phyloP scores from a whole-genome alignment of 2,329 filamentous ascomycete genomes.

The Ustilaginoidea virens region DNA sequence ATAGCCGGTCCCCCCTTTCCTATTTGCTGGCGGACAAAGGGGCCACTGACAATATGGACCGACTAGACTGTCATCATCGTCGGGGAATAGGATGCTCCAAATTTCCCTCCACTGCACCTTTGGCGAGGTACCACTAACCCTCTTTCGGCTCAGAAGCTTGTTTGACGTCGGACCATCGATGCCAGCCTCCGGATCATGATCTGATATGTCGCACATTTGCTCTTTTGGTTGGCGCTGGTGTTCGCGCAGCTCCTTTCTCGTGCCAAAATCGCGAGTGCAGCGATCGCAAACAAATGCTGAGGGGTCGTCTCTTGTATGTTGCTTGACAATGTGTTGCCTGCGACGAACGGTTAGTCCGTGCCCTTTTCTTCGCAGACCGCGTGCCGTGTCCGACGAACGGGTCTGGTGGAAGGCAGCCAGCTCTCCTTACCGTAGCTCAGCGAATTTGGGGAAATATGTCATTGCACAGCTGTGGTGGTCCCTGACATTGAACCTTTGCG shows the following conservation, averaged over 20 bases:
- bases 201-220: slow-evolving; percentile 24
- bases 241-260: slow-evolving; percentile 22
- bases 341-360: too few relatives aligned
- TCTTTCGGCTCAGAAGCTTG: slow-evolving; percentile 23
- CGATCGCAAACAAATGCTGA: slow-evolving; percentile 25
- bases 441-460: slow-evolving; percentile 25
- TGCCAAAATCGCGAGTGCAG: slow-evolving; percentile 23
- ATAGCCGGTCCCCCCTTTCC: neutral
- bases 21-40: slow-evolving; percentile 13
- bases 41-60: too few relatives aligned
- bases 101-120: slow-evolving; percentile 25
- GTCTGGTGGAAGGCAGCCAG: slow-evolving; percentile 2
- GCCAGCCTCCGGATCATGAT: slow-evolving; percentile 23
- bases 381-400: slow-evolving; percentile 2
- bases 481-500: slow-evolving; percentile 27
- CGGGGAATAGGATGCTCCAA: slow-evolving; percentile 26
- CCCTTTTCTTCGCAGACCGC: too few relatives aligned
- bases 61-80: slow-evolving; percentile 20
- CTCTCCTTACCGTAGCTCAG: slow-evolving; percentile 20
- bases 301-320: slow-evolving; percentile 25
- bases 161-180: slow-evolving; percentile 24
- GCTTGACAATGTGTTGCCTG: slow-evolving; percentile 27
- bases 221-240: slow-evolving; percentile 24
- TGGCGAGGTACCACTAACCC: slow-evolving; percentile 20
- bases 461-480: slow-evolving; percentile 29